Percentiles rank a stretch among this genome's conserved stretches.
Evolutionary conservation across 2,329 filamentous ascomycete genomes (phyloP).

Genomic region (Hypoxylon sp.): DNA sequence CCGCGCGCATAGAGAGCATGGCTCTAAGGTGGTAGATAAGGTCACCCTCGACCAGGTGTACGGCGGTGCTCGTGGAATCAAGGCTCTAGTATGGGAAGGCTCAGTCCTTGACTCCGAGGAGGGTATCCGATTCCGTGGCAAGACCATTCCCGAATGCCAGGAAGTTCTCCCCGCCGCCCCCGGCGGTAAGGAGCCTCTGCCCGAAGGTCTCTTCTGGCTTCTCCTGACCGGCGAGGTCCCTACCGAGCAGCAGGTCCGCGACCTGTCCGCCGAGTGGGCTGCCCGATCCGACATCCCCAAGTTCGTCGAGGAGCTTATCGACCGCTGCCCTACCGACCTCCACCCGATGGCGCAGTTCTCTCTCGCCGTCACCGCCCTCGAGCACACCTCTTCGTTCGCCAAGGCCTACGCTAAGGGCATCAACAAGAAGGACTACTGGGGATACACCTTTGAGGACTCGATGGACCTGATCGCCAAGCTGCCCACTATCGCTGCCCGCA

Average conservation of each 20-base stretch:
- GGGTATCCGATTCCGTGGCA: conserved; percentile 99
- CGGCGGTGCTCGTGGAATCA: conserved; percentile 98
- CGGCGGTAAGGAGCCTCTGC: conserved; percentile 95
- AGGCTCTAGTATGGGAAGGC: conserved; percentile 98
- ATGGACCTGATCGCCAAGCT: conserved; percentile 99
- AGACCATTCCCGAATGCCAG: conserved; percentile 99
- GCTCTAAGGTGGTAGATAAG: conserved; percentile 95
- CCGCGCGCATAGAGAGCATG: conserved; percentile 76
- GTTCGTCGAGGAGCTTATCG: conserved; percentile 99
- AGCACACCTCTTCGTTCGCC: conserved; percentile 97
- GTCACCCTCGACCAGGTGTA: conserved; percentile 99
- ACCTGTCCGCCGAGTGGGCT: conserved; percentile 98
- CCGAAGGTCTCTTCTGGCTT: conserved; percentile 99
- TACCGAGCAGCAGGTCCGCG: conserved; percentile 96
- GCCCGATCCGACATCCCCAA: conserved; percentile 96
- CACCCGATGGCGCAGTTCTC: conserved; percentile 99
- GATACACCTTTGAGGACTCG: conserved; percentile 98
- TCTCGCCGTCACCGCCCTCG: conserved; percentile 94
- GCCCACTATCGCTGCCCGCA: conserved; percentile 95
- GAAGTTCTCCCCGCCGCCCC: conserved; percentile 96
- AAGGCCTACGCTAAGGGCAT: conserved; percentile 99
- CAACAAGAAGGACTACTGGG: conserved; percentile 99
- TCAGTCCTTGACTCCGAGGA: conserved; percentile 98
- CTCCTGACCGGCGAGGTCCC: conserved; percentile 98
- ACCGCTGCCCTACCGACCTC: conserved; percentile 98